Evolutionary conservation across 306 rosid species (phyloP), one percentile per base, ranked within the genome.

Genomic region (Styphnolobium japonicum): DNA sequence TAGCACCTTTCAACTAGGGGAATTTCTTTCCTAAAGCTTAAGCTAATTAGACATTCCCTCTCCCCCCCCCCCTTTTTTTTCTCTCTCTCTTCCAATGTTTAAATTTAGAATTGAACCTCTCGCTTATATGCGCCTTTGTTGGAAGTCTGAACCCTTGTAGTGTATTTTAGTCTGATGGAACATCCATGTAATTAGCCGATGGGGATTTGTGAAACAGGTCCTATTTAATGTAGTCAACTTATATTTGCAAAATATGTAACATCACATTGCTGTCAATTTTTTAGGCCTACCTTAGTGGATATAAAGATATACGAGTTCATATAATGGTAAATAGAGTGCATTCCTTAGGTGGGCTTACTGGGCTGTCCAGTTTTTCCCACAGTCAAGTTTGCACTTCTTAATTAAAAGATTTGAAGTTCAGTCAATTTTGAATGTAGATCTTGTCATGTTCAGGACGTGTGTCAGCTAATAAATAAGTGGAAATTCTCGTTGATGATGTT

Each of bases 11-110:
- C 51, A 25, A 43, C 71, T 37, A 12, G 42, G 31, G 66, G 33
- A 46, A 45, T 75, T 75, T 61, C n/a, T 75, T 29, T 61, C 71
- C 36, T 43, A 62, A 75, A 60, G 60, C 61, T 61, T 61, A n/a
- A 62, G 49, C 39, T 45, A 62, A 62, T 25, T 7, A 25, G 36
- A 43, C 19, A 42, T n/a, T 36, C 18, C 70, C 70, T 7, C 51
- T n/a, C n/a, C n/a, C n/a, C n/a, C n/a, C n/a, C n/a, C n/a, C n/a
- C n/a, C n/a, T n/a, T n/a, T n/a, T n/a, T n/a, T n/a, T n/a, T n/a
- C n/a, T n/a, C n/a, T n/a, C n/a, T n/a, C n/a, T n/a, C n/a, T n/a
- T 10, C 51, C 25, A 16, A 37, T 18, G 51, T 37, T 19, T 22
- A 37, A n/a, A 19, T 42, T 23, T 43, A 7, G 37, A 66, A 67